Base-by-base conservation (phyloP, 139 green algal genomes). In the Chlorella sorokiniana region DNA sequence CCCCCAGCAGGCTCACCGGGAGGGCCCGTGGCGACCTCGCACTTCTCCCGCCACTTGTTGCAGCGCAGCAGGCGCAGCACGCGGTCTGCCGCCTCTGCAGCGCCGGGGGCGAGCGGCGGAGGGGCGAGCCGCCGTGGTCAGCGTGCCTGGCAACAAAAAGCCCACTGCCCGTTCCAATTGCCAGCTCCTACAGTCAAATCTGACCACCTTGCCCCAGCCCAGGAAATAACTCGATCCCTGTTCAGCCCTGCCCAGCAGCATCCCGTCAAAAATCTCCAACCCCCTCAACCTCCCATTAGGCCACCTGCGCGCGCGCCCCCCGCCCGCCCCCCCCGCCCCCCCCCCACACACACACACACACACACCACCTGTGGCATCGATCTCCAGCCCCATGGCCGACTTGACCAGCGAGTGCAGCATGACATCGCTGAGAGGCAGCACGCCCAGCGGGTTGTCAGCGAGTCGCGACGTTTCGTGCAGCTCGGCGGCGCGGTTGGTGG, bases 11-110 rank as follows among this genome's bases (percentile, higher is more conserved):
- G 4, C 73, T 69, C 38, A 54, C 73, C 73, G 0, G 73, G 73
- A 2, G 73, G 52, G 11, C 38, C 40, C 52, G 69, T 68, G 11
- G 51, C 73, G 6, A 29, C 41, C 20, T 88, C 85, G 37, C 81
- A 86, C 77, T 48, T 33, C 23, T 45, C 38, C 35, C 85, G 76
- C 89, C 89, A 93, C 40, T 87, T 83, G 48, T 88, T 84, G 69
- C 81, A 67, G 41, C 82, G 76, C 64, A 94, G 86, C 31, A 81
- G 63, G 18, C 44, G 10, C 81, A 92, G 59, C 37, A 90, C 52
- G 0, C 51, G 54, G 59, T 82, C 67, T 22, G 48, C 81, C 56
- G 89, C 67, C 20, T 69, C 78, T 79, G 73, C 73, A 64, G n/a
- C 10, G 37, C 7, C 48, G 48, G 48, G 48, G 14, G 48, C 11